Evolutionary conservation across 2,329 filamentous ascomycete genomes (phyloP).

Genomic region (Ascochyta viciae-villosae): DNA sequence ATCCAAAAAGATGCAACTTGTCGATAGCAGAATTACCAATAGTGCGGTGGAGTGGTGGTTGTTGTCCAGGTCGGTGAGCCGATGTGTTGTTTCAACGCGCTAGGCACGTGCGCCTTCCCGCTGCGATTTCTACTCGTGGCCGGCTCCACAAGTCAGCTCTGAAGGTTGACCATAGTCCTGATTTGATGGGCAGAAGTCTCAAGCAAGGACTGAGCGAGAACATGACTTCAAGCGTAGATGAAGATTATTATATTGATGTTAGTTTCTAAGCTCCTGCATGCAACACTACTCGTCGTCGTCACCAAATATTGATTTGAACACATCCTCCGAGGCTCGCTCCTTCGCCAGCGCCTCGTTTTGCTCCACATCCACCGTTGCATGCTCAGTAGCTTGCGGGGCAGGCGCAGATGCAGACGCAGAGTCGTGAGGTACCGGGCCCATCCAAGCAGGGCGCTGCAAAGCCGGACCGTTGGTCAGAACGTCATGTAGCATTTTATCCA

Average conservation of each 20-base stretch:
- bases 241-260: no score
- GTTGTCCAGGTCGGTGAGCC: constrained; percentile 26
- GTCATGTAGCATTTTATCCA: constrained; percentile 51
- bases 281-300: constrained; percentile 62
- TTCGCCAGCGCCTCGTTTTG: constrained; percentile 81
- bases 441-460: constrained; percentile 42
- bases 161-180: no score
- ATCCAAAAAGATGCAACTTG: constrained; percentile 19
- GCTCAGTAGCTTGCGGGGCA: constrained; percentile 12
- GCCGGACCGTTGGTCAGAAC: constrained; percentile 35
- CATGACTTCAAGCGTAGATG: no score
- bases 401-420: neutral
- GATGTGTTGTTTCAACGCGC: constrained; percentile 17
- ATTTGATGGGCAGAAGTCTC: no score
- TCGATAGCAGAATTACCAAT: constrained; percentile 13
- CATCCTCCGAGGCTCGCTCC: constrained; percentile 75
- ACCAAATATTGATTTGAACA: constrained; percentile 93
- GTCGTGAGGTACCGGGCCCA: constrained; percentile 20
- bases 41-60: constrained; percentile 22
- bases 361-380: constrained; percentile 68
- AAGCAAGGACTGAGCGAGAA: no score
- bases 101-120: constrained; percentile 16
- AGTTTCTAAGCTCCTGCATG: no score
- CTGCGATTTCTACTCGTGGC: neutral
- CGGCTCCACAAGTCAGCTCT: no score